phyloP scores from a whole-genome alignment of 1,284 basidiomycete species.

The Tilletia setariae region DNA sequence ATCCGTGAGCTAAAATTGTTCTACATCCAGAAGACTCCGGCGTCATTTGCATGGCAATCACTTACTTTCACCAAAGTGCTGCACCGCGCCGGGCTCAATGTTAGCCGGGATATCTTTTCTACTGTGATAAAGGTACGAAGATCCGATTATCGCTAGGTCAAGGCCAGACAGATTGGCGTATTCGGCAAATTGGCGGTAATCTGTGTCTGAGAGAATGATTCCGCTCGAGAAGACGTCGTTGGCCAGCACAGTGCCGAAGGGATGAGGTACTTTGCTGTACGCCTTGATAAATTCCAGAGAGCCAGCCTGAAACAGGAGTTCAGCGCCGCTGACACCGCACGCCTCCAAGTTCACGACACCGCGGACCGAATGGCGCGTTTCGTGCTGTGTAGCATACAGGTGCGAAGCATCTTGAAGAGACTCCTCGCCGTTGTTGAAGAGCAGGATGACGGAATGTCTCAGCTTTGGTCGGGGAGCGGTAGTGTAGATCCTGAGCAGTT shows the following conservation, averaged over 20 bases:
- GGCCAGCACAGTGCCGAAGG: constrained; percentile 84
- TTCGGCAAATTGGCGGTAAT: constrained; percentile 73
- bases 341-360: constrained; percentile 91
- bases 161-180: constrained; percentile 64
- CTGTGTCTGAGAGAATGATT: constrained; percentile 65
- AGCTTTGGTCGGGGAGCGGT: constrained; percentile 65
- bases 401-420: constrained; percentile 65
- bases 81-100: constrained; percentile 70
- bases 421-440: constrained; percentile 95
- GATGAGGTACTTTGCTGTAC: constrained; percentile 80
- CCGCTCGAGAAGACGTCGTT: constrained; percentile 93
- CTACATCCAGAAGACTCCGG: not conserved
- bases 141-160: constrained; percentile 88
- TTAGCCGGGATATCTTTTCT: constrained; percentile 78
- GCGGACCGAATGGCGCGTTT: constrained; percentile 64
- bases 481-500: constrained; percentile 64
- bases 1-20: not conserved
- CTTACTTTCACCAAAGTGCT: constrained; percentile 86
- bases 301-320: constrained; percentile 92
- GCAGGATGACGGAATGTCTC: constrained; percentile 76
- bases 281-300: constrained; percentile 89
- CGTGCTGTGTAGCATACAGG: constrained; percentile 54
- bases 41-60: too few species aligned
- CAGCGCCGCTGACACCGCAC: constrained; percentile 81
- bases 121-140: constrained; percentile 90